A percentile compares a stretch with the other conserved stretches of the same genome.
These are phyloP conservation scores for Aspergillus panamensis DNA, from an alignment of 495 filamentous ascomycete species.

Conservation along the genomic window DNA sequence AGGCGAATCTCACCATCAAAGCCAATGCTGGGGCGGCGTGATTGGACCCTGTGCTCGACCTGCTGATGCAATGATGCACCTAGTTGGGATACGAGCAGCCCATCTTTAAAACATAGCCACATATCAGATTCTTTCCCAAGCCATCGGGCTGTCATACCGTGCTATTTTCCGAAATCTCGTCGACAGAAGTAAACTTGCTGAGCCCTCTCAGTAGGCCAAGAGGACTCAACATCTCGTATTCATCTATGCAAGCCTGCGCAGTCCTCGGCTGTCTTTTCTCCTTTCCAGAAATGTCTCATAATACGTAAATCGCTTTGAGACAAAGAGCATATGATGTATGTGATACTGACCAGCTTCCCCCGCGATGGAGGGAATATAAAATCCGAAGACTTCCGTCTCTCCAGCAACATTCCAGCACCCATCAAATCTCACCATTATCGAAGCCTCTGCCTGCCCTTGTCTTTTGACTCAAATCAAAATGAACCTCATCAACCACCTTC, in stretches of 20 bases:
- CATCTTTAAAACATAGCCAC: background rate
- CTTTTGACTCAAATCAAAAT: background rate
- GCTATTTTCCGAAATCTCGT: background rate
- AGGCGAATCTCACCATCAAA: background rate
- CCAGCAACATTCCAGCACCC: background rate
- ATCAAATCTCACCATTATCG: background rate
- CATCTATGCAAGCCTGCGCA: background rate
- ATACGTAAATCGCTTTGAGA: no score
- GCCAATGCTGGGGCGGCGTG: no score
- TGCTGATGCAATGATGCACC: no score
- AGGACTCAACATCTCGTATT: background rate
- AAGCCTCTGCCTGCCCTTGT: background rate
- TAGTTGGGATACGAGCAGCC: no score
- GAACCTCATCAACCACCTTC: slow-evolving; percentile 4
- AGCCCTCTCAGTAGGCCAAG: background rate
- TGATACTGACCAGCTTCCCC: no score
- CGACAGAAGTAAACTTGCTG: background rate
- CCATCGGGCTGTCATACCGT: background rate
- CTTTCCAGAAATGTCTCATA: no score
- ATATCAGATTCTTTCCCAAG: background rate
- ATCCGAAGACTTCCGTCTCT: background rate
- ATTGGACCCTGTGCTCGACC: no score
- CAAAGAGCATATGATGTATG: no score
- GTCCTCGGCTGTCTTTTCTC: no score
- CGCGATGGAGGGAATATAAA: no score